Evolutionary conservation across 2,329 filamentous ascomycete species (phyloP).

Genomic region (Colletotrichum navitas): DNA sequence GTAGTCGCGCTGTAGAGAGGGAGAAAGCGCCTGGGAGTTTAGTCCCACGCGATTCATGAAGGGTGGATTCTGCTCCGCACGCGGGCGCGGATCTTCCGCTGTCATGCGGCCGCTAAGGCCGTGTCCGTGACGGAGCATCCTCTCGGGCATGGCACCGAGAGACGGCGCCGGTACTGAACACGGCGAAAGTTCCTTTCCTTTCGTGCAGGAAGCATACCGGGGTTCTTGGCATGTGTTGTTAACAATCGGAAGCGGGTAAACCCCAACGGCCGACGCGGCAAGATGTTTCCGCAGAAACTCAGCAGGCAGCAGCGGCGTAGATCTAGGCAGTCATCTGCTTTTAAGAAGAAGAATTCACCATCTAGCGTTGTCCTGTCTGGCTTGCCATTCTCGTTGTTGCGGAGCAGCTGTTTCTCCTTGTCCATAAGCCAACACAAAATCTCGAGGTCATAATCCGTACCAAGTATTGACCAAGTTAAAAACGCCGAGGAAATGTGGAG

Average conservation of each 20-base stretch:
- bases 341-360: background rate
- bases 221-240: background rate
- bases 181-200: background rate
- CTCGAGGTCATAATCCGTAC: background rate
- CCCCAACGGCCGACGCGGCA: conserved; percentile 14
- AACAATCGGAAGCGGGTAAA: conserved; percentile 28
- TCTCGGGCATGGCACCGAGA: background rate
- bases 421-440: accelerated
- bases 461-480: background rate
- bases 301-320: conserved; percentile 24
- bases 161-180: conserved; percentile 16
- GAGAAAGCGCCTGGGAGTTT: background rate
- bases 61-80: background rate
- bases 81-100: background rate
- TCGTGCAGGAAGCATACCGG: background rate
- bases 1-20: too few species aligned
- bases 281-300: conserved; percentile 14
- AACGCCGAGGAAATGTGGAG: background rate
- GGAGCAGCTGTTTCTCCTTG: background rate
- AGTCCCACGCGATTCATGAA: background rate
- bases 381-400: background rate
- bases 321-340: conserved; percentile 30
- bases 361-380: background rate
- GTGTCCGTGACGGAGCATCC: background rate
- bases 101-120: background rate